Evolutionary conservation across 768 basidiomycete species (phyloP).

Genomic region (Suillus decipiens): DNA sequence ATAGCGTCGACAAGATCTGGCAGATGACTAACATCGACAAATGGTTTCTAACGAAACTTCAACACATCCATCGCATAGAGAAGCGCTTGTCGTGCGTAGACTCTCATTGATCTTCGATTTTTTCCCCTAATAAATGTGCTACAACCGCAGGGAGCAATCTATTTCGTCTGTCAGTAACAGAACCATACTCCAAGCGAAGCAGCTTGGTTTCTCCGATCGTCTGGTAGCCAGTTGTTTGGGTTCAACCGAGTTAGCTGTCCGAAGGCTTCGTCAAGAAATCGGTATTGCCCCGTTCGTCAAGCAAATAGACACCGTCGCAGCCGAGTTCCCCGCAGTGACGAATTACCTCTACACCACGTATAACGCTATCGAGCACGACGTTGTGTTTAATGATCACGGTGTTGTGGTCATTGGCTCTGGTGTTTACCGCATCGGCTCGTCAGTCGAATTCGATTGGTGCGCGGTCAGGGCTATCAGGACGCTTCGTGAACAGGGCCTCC

Average conservation of each 20-base stretch:
- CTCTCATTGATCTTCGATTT: neutral
- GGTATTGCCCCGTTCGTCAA: slow-evolving; percentile 91
- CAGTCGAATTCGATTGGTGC: slow-evolving; percentile 99
- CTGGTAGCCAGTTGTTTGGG: slow-evolving; percentile 82
- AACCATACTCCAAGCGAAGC: slow-evolving; percentile 81
- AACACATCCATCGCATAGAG: slow-evolving; percentile 84
- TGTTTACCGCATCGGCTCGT: slow-evolving; percentile 98
- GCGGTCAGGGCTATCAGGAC: slow-evolving; percentile 97
- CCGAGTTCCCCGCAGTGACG: slow-evolving; percentile 97
- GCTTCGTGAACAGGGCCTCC: slow-evolving; percentile 89
- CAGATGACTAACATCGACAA: slow-evolving; percentile 98
- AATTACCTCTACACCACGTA: slow-evolving; percentile 99
- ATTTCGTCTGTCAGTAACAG: slow-evolving; percentile 62
- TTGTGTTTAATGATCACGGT: slow-evolving; percentile 86
- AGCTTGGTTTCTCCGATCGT: slow-evolving; percentile 94
- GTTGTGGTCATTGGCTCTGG: slow-evolving; percentile 98
- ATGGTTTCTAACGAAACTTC: slow-evolving; percentile 94
- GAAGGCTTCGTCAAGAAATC: slow-evolving; percentile 82
- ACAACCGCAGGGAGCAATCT: slow-evolving; percentile 52
- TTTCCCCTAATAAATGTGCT: neutral
- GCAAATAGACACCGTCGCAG: slow-evolving; percentile 98
- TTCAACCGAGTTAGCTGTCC: slow-evolving; percentile 92
- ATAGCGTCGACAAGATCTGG: slow-evolving; percentile 95
- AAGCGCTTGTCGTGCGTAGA: slow-evolving; percentile 65
- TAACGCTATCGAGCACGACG: slow-evolving; percentile 93